Percentiles rank a stretch among this genome's conserved stretches.
Conservation (phyloP, 1,284 basidiomycete genomes). For the Rhodotorula glutinis region DNA sequence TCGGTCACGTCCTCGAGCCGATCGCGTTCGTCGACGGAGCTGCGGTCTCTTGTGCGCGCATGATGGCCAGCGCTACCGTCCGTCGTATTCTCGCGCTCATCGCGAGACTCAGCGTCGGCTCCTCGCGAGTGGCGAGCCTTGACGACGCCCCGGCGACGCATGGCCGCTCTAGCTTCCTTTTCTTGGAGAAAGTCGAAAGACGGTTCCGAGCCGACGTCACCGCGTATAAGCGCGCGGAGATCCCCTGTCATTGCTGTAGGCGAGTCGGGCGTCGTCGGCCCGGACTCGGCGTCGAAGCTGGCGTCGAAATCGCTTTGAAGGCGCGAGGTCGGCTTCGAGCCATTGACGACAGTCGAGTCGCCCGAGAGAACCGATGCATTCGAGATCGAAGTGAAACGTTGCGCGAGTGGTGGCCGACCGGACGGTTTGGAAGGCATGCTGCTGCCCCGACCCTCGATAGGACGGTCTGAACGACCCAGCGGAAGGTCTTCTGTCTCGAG, state of each 20-base stretch:
- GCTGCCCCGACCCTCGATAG: too few relatives aligned
- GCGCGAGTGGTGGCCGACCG: not conserved
- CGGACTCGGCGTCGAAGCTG: not conserved
- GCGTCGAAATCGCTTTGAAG: not conserved
- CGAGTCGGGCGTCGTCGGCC: not conserved
- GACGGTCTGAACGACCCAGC: too few relatives aligned
- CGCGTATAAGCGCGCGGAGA: not conserved
- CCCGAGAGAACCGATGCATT: not conserved
- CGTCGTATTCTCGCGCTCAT: too few relatives aligned
- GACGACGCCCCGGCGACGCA: not conserved
- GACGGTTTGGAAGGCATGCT: too few relatives aligned
- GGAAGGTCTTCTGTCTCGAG: too few relatives aligned
- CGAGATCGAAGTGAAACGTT: slow-evolving; percentile 1
- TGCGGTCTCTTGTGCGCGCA: too few relatives aligned
- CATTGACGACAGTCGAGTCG: not conserved
- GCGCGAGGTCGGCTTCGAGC: too few relatives aligned
- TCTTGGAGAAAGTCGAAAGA: slow-evolving; percentile 1
- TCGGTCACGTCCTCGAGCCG: not conserved
- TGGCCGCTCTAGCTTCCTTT: not conserved
- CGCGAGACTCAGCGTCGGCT: too few relatives aligned
- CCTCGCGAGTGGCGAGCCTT: too few relatives aligned
- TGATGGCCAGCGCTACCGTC: too few relatives aligned
- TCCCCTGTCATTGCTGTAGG: not conserved
- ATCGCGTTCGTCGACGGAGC: too few relatives aligned
- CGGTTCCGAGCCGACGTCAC: not conserved